Conservation (phyloP, 2,329 filamentous ascomycete genomes). For the Scedosporium dehoogii region DNA sequence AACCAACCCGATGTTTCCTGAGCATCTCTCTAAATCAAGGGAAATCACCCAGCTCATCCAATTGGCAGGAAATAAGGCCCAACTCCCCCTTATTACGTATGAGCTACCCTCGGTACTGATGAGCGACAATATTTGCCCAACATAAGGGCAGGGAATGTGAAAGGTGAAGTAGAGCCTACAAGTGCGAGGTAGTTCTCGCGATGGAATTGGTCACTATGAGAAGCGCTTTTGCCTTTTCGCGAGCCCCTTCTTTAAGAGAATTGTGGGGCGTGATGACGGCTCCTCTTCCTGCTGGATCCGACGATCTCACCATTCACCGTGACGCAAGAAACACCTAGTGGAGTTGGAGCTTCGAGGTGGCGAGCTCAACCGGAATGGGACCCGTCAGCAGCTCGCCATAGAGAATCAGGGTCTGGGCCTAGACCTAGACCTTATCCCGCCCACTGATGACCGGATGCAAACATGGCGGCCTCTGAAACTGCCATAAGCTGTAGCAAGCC, state of each 20-base stretch:
- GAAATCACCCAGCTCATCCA: not conserved
- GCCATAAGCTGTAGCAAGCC: not conserved
- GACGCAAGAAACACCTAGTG: not conserved
- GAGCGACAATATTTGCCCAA: not conserved
- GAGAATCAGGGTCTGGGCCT: not conserved
- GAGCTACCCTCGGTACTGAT: not conserved
- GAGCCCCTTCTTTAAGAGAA: no score
- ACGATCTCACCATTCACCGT: not conserved
- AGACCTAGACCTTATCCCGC: not conserved
- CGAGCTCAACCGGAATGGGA: not conserved
- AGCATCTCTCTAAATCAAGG: not conserved
- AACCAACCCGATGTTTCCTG: not conserved
- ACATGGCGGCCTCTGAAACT: not conserved
- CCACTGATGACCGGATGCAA: not conserved
- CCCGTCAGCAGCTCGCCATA: no score
- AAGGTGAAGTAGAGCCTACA: not conserved
- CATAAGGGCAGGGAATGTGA: not conserved
- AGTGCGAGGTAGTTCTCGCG: not conserved
- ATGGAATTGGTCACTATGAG: not conserved
- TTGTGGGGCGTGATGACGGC: no score
- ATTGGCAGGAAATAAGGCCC: not conserved
- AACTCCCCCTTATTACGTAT: not conserved
- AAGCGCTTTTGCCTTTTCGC: not conserved
- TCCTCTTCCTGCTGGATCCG: no score
- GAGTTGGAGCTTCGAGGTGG: not conserved